Conservation (phyloP, 2,329 filamentous ascomycete genomes). For the Venturia pyrina region DNA sequence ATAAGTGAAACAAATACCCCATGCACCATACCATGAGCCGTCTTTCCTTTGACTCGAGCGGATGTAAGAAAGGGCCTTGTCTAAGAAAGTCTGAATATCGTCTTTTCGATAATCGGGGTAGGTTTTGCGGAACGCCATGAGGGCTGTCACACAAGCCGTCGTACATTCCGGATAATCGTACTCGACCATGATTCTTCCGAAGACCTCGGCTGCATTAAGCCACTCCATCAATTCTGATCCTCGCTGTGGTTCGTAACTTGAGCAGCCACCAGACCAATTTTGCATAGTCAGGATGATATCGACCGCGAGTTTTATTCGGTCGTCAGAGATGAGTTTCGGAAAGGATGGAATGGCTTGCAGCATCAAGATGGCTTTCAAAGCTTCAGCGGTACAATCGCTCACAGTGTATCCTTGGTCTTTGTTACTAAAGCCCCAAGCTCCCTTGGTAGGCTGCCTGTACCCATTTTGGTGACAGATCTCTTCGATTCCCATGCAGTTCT, state of each 20-base stretch:
- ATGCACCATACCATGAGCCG: slow-evolving; percentile 95
- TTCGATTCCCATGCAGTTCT: slow-evolving; percentile 51
- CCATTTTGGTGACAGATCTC: slow-evolving; percentile 18
- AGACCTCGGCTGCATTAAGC: slow-evolving; percentile 93
- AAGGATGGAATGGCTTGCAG: slow-evolving; percentile 72
- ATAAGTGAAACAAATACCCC: slow-evolving; percentile 98
- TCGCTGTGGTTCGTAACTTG: slow-evolving; percentile 78
- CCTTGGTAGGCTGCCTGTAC: slow-evolving; percentile 85
- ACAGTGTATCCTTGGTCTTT: slow-evolving; percentile 89
- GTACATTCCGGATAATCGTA: slow-evolving; percentile 98
- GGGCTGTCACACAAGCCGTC: slow-evolving; percentile 80
- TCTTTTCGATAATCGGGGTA: slow-evolving; percentile 69
- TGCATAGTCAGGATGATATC: slow-evolving; percentile 90
- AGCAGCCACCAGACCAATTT: slow-evolving; percentile 72
- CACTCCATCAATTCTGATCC: slow-evolving; percentile 70
- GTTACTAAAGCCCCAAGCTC: slow-evolving; percentile 93
- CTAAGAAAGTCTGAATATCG: slow-evolving; percentile 67
- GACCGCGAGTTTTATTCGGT: slow-evolving; percentile 74
- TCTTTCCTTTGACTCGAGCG: slow-evolving; percentile 66
- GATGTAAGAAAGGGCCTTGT: slow-evolving; percentile 71
- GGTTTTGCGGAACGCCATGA: slow-evolving; percentile 70
- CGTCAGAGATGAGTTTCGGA: slow-evolving; percentile 62
- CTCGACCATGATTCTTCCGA: slow-evolving; percentile 95
- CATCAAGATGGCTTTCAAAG: slow-evolving; percentile 73
- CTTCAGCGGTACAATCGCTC: slow-evolving; percentile 89